A percentile compares a stretch with the other conserved stretches of the same genome.
Evolutionary conservation across 208 protist species (phyloP).

Genomic region (Trypanosoma vivax): DNA sequence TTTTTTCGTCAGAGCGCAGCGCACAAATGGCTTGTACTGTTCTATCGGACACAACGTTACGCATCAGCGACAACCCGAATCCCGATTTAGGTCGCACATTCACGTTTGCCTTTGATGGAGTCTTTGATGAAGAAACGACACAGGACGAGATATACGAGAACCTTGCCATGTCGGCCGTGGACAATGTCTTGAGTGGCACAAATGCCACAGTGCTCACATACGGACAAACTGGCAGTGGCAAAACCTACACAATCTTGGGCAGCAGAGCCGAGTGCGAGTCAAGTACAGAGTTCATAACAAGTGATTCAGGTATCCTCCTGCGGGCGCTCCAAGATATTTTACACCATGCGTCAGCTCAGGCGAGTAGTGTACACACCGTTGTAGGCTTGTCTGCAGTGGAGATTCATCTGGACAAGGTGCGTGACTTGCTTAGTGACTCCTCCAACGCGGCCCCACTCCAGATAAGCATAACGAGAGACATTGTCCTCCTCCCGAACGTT

Average conservation of each 20-base stretch:
- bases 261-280: constrained; percentile 56
- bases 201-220: constrained; percentile 83
- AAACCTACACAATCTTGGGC: constrained; percentile 84
- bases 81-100: constrained; percentile 43
- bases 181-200: constrained; percentile 71
- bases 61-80: constrained; percentile 43
- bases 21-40: constrained; percentile 44
- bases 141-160: constrained; percentile 91
- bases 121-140: constrained; percentile 81
- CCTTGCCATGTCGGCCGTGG: constrained; percentile 70
- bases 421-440: constrained; percentile 70
- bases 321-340: constrained; percentile 82
- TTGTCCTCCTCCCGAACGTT: constrained; percentile 58
- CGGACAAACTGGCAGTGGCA: constrained; percentile 90
- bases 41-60: constrained; percentile 55
- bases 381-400: constrained; percentile 81
- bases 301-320: constrained; percentile 84
- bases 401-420: constrained; percentile 85
- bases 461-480: constrained; percentile 54
- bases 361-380: constrained; percentile 59
- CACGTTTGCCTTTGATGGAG: constrained; percentile 78
- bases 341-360: constrained; percentile 39
- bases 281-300: constrained; percentile 66
- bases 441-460: constrained; percentile 23
- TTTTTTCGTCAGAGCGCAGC: constrained; percentile 65